phyloP scores from a whole-genome alignment of 441 rosid genomes.

The Jatropha podagrica region DNA sequence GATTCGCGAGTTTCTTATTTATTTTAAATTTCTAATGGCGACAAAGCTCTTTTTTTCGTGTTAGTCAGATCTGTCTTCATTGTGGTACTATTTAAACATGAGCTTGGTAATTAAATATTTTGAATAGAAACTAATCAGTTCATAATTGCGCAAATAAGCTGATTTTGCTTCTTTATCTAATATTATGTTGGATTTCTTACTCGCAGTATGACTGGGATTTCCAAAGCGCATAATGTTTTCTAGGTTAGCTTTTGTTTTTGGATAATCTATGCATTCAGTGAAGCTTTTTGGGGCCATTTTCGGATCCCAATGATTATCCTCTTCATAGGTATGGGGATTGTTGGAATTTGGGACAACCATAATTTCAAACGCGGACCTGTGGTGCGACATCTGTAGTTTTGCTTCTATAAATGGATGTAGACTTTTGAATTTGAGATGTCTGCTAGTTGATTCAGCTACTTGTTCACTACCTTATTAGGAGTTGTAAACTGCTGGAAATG shows the following conservation, averaged over 20 bases:
- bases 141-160: background rate
- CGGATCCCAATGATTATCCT: background rate
- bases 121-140: background rate
- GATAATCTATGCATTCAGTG: background rate
- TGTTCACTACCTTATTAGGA: too few relatives aligned
- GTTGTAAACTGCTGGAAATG: background rate
- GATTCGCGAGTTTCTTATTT: background rate
- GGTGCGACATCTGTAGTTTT: background rate
- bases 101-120: background rate
- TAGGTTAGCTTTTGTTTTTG: background rate
- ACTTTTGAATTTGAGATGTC: conserved; percentile 3
- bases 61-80: background rate
- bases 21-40: background rate
- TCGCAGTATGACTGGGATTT: background rate
- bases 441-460: conserved; percentile 1
- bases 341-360: background rate
- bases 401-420: background rate
- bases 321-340: background rate
- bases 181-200: background rate
- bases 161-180: background rate
- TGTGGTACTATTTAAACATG: background rate
- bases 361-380: background rate
- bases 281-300: background rate
- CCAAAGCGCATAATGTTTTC: background rate
- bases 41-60: background rate